Evolutionary conservation across 306 rosid species (phyloP).

Genomic region (Cicer bijugum): DNA sequence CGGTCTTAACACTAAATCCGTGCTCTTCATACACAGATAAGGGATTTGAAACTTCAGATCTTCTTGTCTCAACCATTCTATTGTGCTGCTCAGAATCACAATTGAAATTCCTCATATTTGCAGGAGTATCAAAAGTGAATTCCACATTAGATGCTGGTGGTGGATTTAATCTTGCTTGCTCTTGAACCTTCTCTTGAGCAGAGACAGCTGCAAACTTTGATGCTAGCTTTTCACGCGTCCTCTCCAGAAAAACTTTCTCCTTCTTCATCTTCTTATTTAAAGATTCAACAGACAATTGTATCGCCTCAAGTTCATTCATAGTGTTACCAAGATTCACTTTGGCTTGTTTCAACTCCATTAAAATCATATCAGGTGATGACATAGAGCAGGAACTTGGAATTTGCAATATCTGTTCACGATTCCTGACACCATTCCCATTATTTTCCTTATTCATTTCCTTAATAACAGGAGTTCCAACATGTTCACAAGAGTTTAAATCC

Average conservation of each 20-base stretch:
- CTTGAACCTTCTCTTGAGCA: slow-evolving; percentile 56
- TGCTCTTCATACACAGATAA: slow-evolving; percentile 45
- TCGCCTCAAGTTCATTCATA: slow-evolving; percentile 73
- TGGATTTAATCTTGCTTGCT: slow-evolving; percentile 47
- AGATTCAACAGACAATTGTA: slow-evolving; percentile 79
- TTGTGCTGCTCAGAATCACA: slow-evolving; percentile 42
- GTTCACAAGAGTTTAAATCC: slow-evolving; percentile 53
- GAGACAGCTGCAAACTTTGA: slow-evolving; percentile 61
- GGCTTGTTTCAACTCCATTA: slow-evolving; percentile 87
- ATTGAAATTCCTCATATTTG: slow-evolving; percentile 45
- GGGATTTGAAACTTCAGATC: slow-evolving; percentile 52
- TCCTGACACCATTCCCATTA: slow-evolving; percentile 39
- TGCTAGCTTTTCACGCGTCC: slow-evolving; percentile 61
- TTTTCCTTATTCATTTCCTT: slow-evolving; percentile 69
- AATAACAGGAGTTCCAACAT: slow-evolving; percentile 55
- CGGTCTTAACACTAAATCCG: slow-evolving; percentile 61
- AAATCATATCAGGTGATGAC: slow-evolving; percentile 76
- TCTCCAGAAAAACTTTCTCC: slow-evolving; percentile 71
- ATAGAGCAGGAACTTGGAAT: slow-evolving; percentile 55
- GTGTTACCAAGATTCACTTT: slow-evolving; percentile 85
- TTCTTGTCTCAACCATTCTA: slow-evolving; percentile 49
- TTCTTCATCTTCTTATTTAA: slow-evolving; percentile 82
- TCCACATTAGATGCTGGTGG: slow-evolving; percentile 43
- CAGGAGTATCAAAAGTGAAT: slow-evolving; percentile 42
- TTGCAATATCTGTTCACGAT: slow-evolving; percentile 55